Percentiles rank a stretch among this genome's conserved stretches.
phyloP scores from a whole-genome alignment of 192 early-diverging fungal genomes.

The Blastocladiella britannica region DNA sequence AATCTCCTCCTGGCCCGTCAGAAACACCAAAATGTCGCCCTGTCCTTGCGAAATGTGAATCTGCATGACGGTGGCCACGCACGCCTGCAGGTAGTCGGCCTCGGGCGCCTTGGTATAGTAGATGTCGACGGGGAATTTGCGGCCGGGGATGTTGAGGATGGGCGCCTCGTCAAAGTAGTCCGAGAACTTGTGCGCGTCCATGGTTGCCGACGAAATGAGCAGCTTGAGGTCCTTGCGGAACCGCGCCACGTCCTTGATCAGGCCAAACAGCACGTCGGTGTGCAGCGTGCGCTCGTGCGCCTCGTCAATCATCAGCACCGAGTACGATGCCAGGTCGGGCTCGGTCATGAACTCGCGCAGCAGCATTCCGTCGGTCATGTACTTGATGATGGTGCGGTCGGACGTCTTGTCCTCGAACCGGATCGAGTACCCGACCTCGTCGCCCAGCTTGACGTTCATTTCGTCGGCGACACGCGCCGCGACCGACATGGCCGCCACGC shows the following conservation, averaged over 20 bases:
- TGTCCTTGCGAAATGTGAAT: conserved; percentile 74
- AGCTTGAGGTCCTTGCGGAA: conserved; percentile 84
- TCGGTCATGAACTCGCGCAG: conserved; percentile 94
- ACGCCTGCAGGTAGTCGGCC: conserved; percentile 86
- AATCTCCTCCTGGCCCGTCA: conserved; percentile 98
- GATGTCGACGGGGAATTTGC: conserved; percentile 79
- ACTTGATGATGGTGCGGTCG: conserved; percentile 78
- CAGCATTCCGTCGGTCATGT: conserved; percentile 97
- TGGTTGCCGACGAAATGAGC: conserved; percentile 89
- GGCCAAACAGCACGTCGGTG: conserved; percentile 89
- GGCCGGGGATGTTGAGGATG: conserved; percentile 84
- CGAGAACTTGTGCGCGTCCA: conserved; percentile 91
- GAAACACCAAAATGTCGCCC: conserved; percentile 87
- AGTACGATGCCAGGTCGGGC: conserved; percentile 75
- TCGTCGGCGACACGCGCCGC: conserved; percentile 94
- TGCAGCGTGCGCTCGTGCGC: conserved; percentile 93
- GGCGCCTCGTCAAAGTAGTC: conserved; percentile 87
- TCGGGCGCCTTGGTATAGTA: conserved; percentile 93
- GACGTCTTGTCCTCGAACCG: conserved; percentile 95
- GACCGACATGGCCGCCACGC: conserved; percentile 96
- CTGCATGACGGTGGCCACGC: conserved; percentile 76
- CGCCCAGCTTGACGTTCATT: conserved; percentile 77
- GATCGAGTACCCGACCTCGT: conserved; percentile 90
- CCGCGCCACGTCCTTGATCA: conserved; percentile 88
- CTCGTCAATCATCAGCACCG: conserved; percentile 92